Base-by-base conservation (phyloP, 2,329 filamentous ascomycete species). In the Corinectria fuckeliana region DNA sequence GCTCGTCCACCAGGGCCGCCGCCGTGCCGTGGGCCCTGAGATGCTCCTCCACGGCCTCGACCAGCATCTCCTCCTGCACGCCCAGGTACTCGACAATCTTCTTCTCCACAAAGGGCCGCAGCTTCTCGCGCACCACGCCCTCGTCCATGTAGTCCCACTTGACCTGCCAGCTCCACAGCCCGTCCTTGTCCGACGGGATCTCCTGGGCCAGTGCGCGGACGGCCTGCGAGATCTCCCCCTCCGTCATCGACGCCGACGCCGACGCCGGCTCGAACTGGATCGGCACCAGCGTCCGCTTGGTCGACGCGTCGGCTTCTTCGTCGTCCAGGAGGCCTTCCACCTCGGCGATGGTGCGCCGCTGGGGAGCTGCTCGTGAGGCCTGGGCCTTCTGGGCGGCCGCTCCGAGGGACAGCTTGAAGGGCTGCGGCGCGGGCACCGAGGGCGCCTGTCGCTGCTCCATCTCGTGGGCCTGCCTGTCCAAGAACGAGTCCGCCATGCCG, bases 1-100 rank as follows among this genome's bases (percentile, higher is more conserved):
- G 78, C 72, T 96, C 90, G 66, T 92, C 91, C 18, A 94, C 91
- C 69, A 99, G 76, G 55, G 91, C 91, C 61, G 88, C 84, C n/a
- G 95, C 91, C 63, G 84, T 85, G 23, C 88, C 88, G 68, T 89
- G 88, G 69, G 88, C 88, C 64, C 89, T 86, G 63, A 99, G 80
- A 76, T 96, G 92, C 70, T 93, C 90, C 72, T 97, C 90, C 36
- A 98, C 92, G 41, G 95, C 89, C 72, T 97, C 93, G 28, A 99
- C 93, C 47, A 99, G 81, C 79, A 97, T 89, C 78, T 98, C 92
- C 76, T 99, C 95, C 77, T 98, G 93, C 58, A 99, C 91, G 60
- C 96, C 96, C 48, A 99, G 85, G 70, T 95, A 96, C 77, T 99
- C 95, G 61, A 99, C 90, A 68, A 98, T 92, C 84, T 98, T 99